Percentiles rank a stretch among this genome's conserved stretches.
phyloP scores from a whole-genome alignment of 371 early-diverging fungal species.

The Actinomortierella ambigua region DNA sequence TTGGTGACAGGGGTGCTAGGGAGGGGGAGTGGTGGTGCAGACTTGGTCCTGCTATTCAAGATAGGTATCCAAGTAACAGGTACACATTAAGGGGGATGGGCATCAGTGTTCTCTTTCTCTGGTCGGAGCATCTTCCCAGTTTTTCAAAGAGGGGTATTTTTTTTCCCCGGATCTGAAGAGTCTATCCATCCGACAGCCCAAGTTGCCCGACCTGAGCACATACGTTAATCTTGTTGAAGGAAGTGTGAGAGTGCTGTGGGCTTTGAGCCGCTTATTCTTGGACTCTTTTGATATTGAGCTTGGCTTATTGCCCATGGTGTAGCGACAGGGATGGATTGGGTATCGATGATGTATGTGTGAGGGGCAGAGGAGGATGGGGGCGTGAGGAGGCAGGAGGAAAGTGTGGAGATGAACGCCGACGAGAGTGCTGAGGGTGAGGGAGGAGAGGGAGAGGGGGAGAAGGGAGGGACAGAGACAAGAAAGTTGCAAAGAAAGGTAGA shows the following conservation, averaged over 20 bases:
- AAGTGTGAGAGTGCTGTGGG: conserved; percentile 15
- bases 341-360: background rate
- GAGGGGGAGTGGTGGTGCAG: conserved; percentile 3
- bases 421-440: background rate
- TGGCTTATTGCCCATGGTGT: conserved; percentile 36
- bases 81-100: background rate
- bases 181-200: background rate
- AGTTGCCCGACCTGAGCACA: background rate
- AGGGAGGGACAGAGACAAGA: background rate
- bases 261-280: conserved; percentile 33
- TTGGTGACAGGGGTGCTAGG: background rate
- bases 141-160: background rate
- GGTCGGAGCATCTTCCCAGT: background rate
- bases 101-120: background rate
- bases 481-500: background rate
- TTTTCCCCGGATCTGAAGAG: background rate
- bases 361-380: background rate
- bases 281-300: conserved; percentile 18
- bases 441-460: background rate
- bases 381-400: too few species aligned
- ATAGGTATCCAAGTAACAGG: conserved; percentile 8
- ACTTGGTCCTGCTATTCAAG: conserved; percentile 27
- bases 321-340: background rate
- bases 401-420: background rate
- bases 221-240: conserved; percentile 23